phyloP scores from a whole-genome alignment of 1,284 basidiomycete species.

The Porogramme epimiltina region DNA sequence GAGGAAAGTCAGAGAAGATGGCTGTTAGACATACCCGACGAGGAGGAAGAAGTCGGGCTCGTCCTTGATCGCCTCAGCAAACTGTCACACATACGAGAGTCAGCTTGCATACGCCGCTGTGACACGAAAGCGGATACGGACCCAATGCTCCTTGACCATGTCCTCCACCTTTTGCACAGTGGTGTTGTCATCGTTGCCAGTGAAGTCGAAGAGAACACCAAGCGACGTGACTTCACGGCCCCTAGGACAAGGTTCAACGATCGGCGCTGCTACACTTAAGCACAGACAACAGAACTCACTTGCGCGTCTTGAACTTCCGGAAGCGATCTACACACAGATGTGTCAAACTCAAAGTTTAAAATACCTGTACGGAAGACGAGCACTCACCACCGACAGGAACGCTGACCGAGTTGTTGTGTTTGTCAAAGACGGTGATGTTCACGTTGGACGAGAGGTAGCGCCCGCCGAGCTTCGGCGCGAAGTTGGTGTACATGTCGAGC shows the following conservation, averaged over 20 bases:
- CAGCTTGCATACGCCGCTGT: neutral
- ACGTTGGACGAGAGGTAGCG: slow-evolving; percentile 84
- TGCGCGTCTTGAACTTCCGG: slow-evolving; percentile 74
- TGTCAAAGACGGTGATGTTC: slow-evolving; percentile 73
- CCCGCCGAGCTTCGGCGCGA: slow-evolving; percentile 70
- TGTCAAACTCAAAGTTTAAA: neutral
- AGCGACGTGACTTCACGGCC: slow-evolving; percentile 77
- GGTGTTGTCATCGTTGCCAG: slow-evolving; percentile 63
- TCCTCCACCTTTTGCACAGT: slow-evolving; percentile 73
- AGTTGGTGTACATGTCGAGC: slow-evolving; percentile 80
- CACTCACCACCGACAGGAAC: slow-evolving; percentile 65
- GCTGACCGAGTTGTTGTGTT: slow-evolving; percentile 48
- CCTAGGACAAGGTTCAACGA: slow-evolving; percentile 35
- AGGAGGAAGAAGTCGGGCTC: slow-evolving; percentile 83
- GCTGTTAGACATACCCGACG: slow-evolving; percentile 50
- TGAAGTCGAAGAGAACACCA: slow-evolving; percentile 81
- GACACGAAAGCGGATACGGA: slow-evolving; percentile 27
- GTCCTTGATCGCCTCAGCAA: slow-evolving; percentile 75
- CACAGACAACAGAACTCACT: slow-evolving; percentile 43
- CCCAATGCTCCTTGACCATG: slow-evolving; percentile 80
- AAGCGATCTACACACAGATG: slow-evolving; percentile 48
- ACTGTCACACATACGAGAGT: slow-evolving; percentile 42
- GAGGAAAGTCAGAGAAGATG: neutral
- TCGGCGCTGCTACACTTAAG: neutral
- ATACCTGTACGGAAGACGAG: neutral